Evolutionary conservation across 2,329 filamentous ascomycete genomes (phyloP), one percentile per base, ranked within the genome.

Genomic region (Scedosporium boydii): DNA sequence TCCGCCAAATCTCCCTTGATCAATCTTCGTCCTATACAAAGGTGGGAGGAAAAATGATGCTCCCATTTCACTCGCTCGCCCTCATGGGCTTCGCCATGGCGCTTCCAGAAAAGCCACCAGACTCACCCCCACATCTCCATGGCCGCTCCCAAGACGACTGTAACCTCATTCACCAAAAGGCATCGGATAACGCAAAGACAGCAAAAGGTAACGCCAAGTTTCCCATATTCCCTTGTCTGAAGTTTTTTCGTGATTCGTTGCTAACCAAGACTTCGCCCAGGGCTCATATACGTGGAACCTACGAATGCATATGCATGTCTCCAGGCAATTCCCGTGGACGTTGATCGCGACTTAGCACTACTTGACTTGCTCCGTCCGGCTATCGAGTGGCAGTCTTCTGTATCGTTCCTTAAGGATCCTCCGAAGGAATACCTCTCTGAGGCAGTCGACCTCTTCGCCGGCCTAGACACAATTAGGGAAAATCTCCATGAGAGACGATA

Each of bases 351-450:
- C 38, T 9, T 63, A 10, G 63, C 62, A 12, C 62, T 68, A 12
- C 63, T 68, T 6, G 62, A 66, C 57, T 68, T 66, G 41, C 55
- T 68, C 1, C 57, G 61, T 16, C 67, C 67, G 3, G 66, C 62
- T 5, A 4, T 67, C 1, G n/a, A 57, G 12, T 66, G 62, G 5
- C 67, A 68, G 23, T 64, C 64, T 58, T 68, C 67, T 1, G 14
- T 68, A 14, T 64, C 67, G 18, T 58, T 62, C 14, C 62, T 68
- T 0, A 44, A 59, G 9, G 48, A 63, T 10, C 67, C 67, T 0
- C 66, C 67, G 0, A 48, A 64, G 10, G 65, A 65, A 14, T 68
- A 68, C 38, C 44, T 68, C 3, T 60, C 66, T 16, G 63, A 65
- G 0, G 65, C 64, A 12, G 65, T 68, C 12, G 66, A 68, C 26